phyloP scores from a whole-genome alignment of 2,329 filamentous ascomycete genomes.

The Exophiala viscosa region DNA sequence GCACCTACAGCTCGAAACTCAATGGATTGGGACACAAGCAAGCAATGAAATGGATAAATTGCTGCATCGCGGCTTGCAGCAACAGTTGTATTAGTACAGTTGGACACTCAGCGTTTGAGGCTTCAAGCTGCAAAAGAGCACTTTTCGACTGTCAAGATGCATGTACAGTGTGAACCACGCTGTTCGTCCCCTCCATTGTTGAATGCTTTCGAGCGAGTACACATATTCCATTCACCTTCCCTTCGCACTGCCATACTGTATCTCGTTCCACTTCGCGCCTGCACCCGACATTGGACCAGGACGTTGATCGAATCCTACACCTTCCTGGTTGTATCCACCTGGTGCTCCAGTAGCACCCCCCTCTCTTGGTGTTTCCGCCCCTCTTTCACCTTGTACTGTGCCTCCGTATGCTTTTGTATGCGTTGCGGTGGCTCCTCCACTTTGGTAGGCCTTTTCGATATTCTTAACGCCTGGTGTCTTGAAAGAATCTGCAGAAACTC shows the following conservation, averaged over 20 bases:
- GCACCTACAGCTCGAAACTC: no score
- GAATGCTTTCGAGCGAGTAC: neutral
- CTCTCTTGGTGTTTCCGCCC: conserved; percentile 15
- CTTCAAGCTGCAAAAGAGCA: neutral
- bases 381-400: conserved; percentile 21
- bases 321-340: conserved; percentile 11
- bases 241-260: conserved; percentile 17
- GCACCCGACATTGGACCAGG: neutral
- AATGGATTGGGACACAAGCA: no score
- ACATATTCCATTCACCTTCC: conserved; percentile 11
- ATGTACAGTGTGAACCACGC: no score
- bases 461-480: conserved; percentile 24
- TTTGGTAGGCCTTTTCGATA: conserved; percentile 25
- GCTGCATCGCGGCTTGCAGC: no score
- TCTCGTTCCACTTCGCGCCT: conserved; percentile 18
- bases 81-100: no score
- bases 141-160: no score
- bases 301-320: conserved; percentile 23
- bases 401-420: conserved; percentile 27
- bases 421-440: conserved; percentile 25
- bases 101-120: no score
- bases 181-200: neutral
- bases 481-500: conserved; percentile 6
- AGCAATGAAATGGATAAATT: no score
- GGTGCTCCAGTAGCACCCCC: conserved; percentile 10